Base-by-base conservation (phyloP, 257 asterid species). In the Gentiana dahurica region DNA sequence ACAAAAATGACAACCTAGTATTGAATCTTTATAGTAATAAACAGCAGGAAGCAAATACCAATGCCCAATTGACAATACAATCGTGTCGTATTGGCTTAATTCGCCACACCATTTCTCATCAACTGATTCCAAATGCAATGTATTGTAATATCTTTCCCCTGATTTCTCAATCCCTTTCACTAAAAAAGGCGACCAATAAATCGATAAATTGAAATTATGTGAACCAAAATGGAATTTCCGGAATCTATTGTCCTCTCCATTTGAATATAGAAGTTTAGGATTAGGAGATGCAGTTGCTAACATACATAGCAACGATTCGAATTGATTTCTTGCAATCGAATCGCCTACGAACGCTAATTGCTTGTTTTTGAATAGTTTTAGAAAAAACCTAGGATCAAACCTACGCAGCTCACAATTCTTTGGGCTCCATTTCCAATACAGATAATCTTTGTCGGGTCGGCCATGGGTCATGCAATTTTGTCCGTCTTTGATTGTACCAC, bases 261-360 rank as follows among this genome's bases (percentile, higher is more conserved):
- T 49, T 1, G 71, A 54, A 67, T 73, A 75, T 34, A 59, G 61
- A 59, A 89, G 94, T 4, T 45, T 6, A 0, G 94, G 94, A 24
- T 24, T 24, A 13, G 64, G 65, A 1, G 87, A 76, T 5, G 54
- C 68, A 7, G 88, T 59, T 13, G 88, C 52, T 3, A 79, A 33
- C 80, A 84, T 65, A 71, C 95, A 89, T 12, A 89, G 71, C 43
- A 89, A 53, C 4, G 97, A 86, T 33, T 89, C 95, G 36, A 82
- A 49, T 68, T 89, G 97, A 64, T 89, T 89, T 51, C 97, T 70
- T 4, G 95, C 97, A 3, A 89, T 43, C 0, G 97, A 89, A 46
- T 89, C 95, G 6, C 97, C 97, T 15, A 89, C 90, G 71, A 89
- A 89, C 5, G 85, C 95, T 5, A 89, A 61, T 75, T 78, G 87